Base-by-base conservation (phyloP, 169 alveolate genomes). In the Blepharisma undulans region DNA sequence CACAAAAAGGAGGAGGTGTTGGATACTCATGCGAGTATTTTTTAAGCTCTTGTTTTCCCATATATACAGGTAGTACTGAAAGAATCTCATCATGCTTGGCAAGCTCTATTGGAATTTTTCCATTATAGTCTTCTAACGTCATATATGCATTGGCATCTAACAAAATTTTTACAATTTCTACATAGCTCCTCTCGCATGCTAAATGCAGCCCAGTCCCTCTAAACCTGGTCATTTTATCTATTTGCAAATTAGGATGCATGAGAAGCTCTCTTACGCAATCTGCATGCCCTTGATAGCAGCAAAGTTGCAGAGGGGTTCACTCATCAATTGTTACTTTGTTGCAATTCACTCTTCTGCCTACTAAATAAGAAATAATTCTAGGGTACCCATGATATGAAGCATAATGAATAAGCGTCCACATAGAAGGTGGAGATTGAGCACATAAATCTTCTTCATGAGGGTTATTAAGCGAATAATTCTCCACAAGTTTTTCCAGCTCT, bases 201-300 rank as follows among this genome's bases (percentile, higher is more conserved):
- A 86, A 25, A 72, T 86, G 91, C 5, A 86, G 66, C 25, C 74
- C 91, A 25, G 91, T 86, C 19, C 91, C 91, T 72, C 91, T 86
- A n/a, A 71, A 29, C 29, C 10, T 72, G 5, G 91, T 86, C 84
- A 29, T 60, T 86, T 72, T 86, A 30, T 86, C 72, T 0, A 86
- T 60, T 72, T 66, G 66, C 27, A 72, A 71, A 30, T 33, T 61
- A 29, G 59, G 72, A 16, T 27, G 66, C 29, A 61, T 72, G 36
- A 86, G 72, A 21, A 86, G 72, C 10, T 22, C 84, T 86, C n/a
- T 29, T 21, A 72, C 84, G 16, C 25, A 21, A 27, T 86, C 91
- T 10, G 22, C 30, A 30, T 25, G 59, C 71, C 84, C 84, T 18
- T 25, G 30, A 72, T 66, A 72, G n/a, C 33, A 22, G n/a, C 84